phyloP scores from a whole-genome alignment of 768 basidiomycete genomes.

The Gelatoporia subvermispora region DNA sequence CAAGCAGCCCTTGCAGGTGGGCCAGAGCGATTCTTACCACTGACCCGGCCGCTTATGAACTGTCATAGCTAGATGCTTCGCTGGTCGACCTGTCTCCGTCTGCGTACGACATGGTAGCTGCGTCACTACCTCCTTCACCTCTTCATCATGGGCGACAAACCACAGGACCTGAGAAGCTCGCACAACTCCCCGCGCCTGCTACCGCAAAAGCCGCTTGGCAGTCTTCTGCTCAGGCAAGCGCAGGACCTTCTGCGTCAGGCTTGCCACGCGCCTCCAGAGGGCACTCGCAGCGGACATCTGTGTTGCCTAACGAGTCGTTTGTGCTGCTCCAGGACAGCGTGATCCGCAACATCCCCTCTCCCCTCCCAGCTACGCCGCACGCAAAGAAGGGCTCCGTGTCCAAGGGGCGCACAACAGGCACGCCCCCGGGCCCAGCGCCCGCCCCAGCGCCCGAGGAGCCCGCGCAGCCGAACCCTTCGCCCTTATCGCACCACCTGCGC shows the following conservation, averaged over 20 bases:
- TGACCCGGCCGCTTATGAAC: not conserved
- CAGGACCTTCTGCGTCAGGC: slow-evolving; percentile 28
- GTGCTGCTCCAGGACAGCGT: slow-evolving; percentile 85
- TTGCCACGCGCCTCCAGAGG: slow-evolving; percentile 58
- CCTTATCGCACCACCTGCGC: slow-evolving; percentile 72
- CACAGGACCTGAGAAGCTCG: slow-evolving; percentile 41
- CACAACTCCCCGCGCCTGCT: slow-evolving; percentile 42
- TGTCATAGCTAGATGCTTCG: slow-evolving; percentile 77
- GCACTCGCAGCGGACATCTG: slow-evolving; percentile 48
- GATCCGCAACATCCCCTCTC: slow-evolving; percentile 62
- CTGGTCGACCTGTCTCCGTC: slow-evolving; percentile 81
- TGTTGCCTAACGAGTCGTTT: slow-evolving; percentile 81
- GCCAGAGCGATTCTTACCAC: slow-evolving; percentile 4
- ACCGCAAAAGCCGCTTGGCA: slow-evolving; percentile 62
- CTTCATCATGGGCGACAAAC: slow-evolving; percentile 34
- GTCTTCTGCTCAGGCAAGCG: slow-evolving; percentile 40
- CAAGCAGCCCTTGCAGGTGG: slow-evolving; percentile 84
- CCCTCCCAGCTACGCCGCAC: slow-evolving; percentile 37
- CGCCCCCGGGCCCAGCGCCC: slow-evolving; percentile 20
- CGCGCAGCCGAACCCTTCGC: slow-evolving; percentile 60
- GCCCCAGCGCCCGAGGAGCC: slow-evolving; percentile 37
- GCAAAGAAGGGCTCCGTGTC: slow-evolving; percentile 39
- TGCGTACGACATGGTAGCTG: slow-evolving; percentile 81
- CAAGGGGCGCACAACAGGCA: slow-evolving; percentile 28
- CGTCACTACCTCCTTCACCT: slow-evolving; percentile 52